Evolutionary conservation across 768 basidiomycete species (phyloP), one percentile per base, ranked within the genome.

Genomic region (Dendrothele bispora): DNA sequence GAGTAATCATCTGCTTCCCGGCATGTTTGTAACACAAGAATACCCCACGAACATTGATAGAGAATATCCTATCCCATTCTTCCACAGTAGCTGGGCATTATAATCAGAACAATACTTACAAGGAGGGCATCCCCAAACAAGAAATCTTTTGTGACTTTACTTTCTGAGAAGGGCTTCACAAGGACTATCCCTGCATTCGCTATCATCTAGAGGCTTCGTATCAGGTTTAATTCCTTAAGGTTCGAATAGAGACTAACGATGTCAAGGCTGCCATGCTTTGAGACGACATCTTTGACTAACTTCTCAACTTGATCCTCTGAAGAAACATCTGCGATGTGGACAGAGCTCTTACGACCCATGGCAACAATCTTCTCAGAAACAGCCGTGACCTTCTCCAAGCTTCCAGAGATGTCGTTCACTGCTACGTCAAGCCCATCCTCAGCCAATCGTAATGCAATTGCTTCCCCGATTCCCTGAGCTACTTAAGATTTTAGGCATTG

Each of bases 381-480:
- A 22, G 2, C 21, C 15, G 29, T 28, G 21, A 47, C n/a, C 22
- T 47, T 12, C 14, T 24, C 21, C 8, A 18, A 7, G 5, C 39
- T 47, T 3, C 18, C 37, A 11, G 46, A 38, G 2, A 66, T 52
- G 40, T 69, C 72, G 7, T 67, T 70, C 43, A 71, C 50, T 18
- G 63, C 63, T 28, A 72, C 50, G 38, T 70, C 65, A 50, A 68
- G 64, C 26, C 70, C 69, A 37, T 66, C 70, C 8, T 53, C 39
- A 21, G 72, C 70, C 28, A 74, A 65, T 10, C 69, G 61, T 5
- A 61, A 49, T n/a, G 70, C 66, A 39, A 72, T 68, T 39, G 67
- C 70, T 29, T 64, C 60, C 7, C 71, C 72, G 25, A 72, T 72
- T 25, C 73, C 73, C 42, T 67, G 68, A n/a, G n/a, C n/a, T n/a